phyloP scores from a whole-genome alignment of 2,329 filamentous ascomycete species.

The Neoscytalidium dimidiatum region DNA sequence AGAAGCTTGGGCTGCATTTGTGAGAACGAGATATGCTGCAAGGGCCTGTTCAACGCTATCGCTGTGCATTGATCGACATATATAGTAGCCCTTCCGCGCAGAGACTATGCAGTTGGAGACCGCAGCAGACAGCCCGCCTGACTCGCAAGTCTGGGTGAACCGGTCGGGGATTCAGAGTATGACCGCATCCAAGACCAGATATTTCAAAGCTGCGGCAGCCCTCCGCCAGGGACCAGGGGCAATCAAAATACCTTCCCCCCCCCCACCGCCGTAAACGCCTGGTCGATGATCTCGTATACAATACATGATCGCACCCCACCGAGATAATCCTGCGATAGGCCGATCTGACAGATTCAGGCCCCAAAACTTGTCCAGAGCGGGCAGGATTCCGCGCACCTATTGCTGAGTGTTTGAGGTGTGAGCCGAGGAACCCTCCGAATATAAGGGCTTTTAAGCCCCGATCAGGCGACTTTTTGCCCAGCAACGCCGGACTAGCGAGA shows the following conservation, averaged over 20 bases:
- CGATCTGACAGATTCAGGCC: neutral
- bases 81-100: neutral
- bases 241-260: too few relatives aligned
- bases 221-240: neutral
- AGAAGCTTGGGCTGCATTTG: neutral
- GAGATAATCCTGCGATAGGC: neutral
- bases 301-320: neutral
- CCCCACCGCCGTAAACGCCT: neutral
- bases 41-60: neutral
- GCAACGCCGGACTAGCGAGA: too few relatives aligned
- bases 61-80: slow-evolving; percentile 7
- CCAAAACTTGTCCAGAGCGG: too few relatives aligned
- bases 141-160: neutral
- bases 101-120: neutral
- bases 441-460: neutral
- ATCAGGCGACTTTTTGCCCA: too few relatives aligned
- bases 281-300: neutral
- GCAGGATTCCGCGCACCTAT: too few relatives aligned
- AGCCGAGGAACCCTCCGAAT: neutral
- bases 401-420: too few relatives aligned
- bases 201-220: neutral
- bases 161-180: neutral
- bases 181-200: neutral
- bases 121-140: neutral
- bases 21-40: neutral